Percentiles rank a stretch among this genome's conserved stretches.
Evolutionary conservation across 2,329 filamentous ascomycete species (phyloP).

Genomic region (Colletotrichum tamarilloi): DNA sequence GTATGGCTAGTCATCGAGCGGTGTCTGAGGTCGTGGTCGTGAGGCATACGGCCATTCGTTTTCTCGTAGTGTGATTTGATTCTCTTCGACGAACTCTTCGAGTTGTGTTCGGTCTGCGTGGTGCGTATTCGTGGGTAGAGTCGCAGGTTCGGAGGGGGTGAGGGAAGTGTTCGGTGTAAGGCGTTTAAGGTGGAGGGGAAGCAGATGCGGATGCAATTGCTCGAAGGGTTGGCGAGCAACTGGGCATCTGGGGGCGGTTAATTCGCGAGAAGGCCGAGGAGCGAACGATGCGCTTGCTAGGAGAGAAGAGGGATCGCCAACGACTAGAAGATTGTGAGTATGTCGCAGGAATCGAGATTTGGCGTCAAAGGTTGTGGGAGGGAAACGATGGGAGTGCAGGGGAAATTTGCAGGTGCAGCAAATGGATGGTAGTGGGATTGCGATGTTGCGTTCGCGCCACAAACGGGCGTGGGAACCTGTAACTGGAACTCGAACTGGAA

Average conservation of each 20-base stretch:
- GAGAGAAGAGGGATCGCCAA: not conserved
- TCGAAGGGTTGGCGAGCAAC: not conserved
- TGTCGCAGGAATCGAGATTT: not conserved
- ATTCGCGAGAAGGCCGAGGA: not conserved
- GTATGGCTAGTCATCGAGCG: slow-evolving; percentile 46
- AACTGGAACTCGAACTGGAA: slow-evolving; percentile 31
- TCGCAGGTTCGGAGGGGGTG: not conserved
- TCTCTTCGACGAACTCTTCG: not conserved
- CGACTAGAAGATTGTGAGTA: not conserved
- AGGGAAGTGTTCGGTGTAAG: slow-evolving; percentile 8
- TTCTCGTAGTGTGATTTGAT: slow-evolving; percentile 2
- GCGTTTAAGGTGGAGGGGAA: slow-evolving; percentile 19
- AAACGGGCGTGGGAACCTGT: slow-evolving; percentile 32
- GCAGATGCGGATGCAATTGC: slow-evolving; percentile 19
- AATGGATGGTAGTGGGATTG: slow-evolving; percentile 15
- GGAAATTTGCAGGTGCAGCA: slow-evolving; percentile 24
- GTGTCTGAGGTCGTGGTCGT: slow-evolving; percentile 26
- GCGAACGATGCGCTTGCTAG: slow-evolving; percentile 17
- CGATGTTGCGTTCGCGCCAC: slow-evolving; percentile 27
- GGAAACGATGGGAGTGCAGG: not conserved
- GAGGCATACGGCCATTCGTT: slow-evolving; percentile 33
- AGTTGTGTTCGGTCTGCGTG: slow-evolving; percentile 4
- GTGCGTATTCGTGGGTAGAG: slow-evolving; percentile 8
- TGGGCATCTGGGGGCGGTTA: slow-evolving; percentile 12
- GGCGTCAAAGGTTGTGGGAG: not conserved